Evolutionary conservation across 1,139 yeast species (phyloP), one percentile per base, ranked within the genome.

Genomic region (Suhomyces atakaporum): DNA sequence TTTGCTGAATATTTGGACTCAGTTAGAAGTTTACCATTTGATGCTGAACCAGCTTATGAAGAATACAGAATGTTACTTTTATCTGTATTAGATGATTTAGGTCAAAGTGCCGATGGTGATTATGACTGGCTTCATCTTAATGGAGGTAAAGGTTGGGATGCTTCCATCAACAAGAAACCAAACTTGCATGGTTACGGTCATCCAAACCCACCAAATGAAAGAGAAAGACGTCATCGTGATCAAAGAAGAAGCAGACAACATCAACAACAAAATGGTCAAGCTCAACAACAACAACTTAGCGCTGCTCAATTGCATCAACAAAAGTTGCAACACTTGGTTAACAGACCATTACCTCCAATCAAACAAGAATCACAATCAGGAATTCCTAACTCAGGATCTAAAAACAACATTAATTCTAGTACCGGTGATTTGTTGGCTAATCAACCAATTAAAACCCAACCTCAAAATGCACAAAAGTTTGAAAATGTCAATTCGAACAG

Each of bases 41-140:
- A 84, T 53, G 90, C 83, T 50, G 78, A 79, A 24, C 94, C 94
- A 1, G 90, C 54, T 71, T 26, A 69, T 70, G 75, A 72, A 69
- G 46, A 67, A 66, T 43, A 73, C 73, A 80, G 77, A 23, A 83
- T 82, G 16, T 73, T 76, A n/a, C n/a, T n/a, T n/a, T n/a, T n/a
- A 3, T 51, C 67, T 42, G 45, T 54, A 7, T 58, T n/a, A n/a
- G 62, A 31, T 66, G 2, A 56, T 65, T 16, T 66, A 60, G 8
- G 51, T 45, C 6, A 49, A 48, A 26, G 50, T 54, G n/a, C 78
- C 73, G 79, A 75, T 26, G 89, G 81, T 58, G 82, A 81, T 52
- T 84, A 82, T 52, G 94, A 84, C 57, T 84, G 94, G 94, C 82
- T 84, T 90, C 81, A 81, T 50, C 64, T 84, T 47, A 84, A 84